Evolutionary conservation across 305 asterid genomes (phyloP).

Genomic region (Fraxinus floribunda): DNA sequence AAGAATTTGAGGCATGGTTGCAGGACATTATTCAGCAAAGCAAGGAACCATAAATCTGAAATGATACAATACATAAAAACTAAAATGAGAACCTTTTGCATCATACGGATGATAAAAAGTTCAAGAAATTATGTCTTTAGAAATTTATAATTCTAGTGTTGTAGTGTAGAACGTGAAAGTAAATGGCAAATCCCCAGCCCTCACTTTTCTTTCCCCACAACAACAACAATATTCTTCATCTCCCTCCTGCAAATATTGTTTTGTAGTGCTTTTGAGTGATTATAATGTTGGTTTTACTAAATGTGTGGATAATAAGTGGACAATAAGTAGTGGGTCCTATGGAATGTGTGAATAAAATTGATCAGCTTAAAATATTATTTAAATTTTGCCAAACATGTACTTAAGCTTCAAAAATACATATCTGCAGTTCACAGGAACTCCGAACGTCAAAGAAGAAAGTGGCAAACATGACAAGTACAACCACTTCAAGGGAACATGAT

Average conservation of each 20-base stretch:
- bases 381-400: neutral
- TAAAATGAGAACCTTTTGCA: neutral
- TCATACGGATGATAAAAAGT: neutral
- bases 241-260: neutral
- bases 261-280: neutral
- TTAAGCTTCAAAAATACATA: neutral
- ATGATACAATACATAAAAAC: neutral
- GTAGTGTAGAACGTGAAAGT: neutral
- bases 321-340: neutral
- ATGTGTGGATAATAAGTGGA: neutral
- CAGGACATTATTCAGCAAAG: neutral
- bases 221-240: neutral
- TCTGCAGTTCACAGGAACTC: neutral
- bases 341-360: neutral
- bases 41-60: neutral
- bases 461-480: neutral
- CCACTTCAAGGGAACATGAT: neutral
- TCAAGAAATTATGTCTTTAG: neutral
- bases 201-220: neutral
- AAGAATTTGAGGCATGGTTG: neutral
- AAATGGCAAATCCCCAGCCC: neutral
- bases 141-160: neutral
- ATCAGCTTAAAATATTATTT: neutral
- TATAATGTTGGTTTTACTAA: neutral
- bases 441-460: neutral